phyloP scores from a whole-genome alignment of 148 eudicot species.

The Hydrangea macrophylla region DNA sequence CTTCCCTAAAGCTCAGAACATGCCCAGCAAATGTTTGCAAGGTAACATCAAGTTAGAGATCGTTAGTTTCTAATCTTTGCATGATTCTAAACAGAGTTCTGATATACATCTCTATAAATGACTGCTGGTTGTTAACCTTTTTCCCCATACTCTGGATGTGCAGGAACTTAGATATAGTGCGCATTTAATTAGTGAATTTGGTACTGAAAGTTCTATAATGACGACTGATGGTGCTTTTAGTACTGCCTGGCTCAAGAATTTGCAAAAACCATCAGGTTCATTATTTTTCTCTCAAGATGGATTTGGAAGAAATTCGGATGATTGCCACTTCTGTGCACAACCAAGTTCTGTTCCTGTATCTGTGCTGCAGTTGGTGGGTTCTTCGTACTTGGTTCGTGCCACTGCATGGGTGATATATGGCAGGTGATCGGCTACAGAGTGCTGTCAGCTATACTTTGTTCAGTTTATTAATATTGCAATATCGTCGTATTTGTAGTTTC shows the following conservation, averaged over 20 bases:
- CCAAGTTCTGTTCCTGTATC: constrained; percentile 70
- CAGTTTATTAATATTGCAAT: not conserved
- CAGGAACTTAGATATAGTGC: constrained; percentile 78
- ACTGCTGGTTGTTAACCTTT: constrained; percentile 1
- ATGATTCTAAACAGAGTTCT: not conserved
- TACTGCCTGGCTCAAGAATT: constrained; percentile 72
- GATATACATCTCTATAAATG: no score
- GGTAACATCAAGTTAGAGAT: constrained; percentile 34
- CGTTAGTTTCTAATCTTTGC: not conserved
- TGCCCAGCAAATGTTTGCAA: constrained; percentile 73
- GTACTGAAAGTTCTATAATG: constrained; percentile 50
- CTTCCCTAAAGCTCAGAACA: constrained; percentile 73
- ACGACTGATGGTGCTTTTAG: constrained; percentile 76
- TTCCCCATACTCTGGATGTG: constrained; percentile 20
- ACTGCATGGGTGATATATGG: constrained; percentile 93
- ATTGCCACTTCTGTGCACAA: constrained; percentile 64
- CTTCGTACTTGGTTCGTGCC: constrained; percentile 77
- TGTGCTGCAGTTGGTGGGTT: constrained; percentile 67
- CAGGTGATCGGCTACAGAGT: constrained; percentile 47
- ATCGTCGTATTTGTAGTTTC: not conserved
- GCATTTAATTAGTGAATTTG: constrained; percentile 61
- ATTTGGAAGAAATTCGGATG: constrained; percentile 27
- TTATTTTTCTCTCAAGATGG: constrained; percentile 44
- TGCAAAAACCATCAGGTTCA: constrained; percentile 53
- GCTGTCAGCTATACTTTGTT: constrained; percentile 5